Percentiles rank a stretch among this genome's conserved stretches.
Evolutionary conservation across 202 grass and related monocot genomes (phyloP).

Genomic region (Bolboschoenoplectus hybrid): DNA sequence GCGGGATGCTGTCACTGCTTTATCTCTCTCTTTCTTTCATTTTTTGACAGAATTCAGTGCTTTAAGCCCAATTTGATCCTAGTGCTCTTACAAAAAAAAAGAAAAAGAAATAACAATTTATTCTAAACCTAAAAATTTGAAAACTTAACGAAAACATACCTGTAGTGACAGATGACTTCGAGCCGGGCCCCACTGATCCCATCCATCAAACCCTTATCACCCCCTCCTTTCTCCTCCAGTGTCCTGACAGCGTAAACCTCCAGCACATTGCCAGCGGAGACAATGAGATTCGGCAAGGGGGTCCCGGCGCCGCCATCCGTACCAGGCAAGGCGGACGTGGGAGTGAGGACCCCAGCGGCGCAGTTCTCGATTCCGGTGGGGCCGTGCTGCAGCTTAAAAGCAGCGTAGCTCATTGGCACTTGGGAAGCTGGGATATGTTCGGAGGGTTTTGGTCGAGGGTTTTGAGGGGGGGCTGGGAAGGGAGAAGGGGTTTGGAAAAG

Average conservation of each 20-base stretch:
- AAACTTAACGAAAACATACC: slow-evolving; percentile 41
- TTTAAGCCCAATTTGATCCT: not conserved
- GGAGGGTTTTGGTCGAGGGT: slow-evolving; percentile 32
- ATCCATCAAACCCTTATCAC: slow-evolving; percentile 50
- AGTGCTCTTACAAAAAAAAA: not conserved
- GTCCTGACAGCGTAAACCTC: slow-evolving; percentile 74
- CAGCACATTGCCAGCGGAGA: slow-evolving; percentile 76
- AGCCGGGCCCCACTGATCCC: slow-evolving; percentile 64
- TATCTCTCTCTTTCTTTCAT: not conserved
- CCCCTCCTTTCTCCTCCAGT: slow-evolving; percentile 41
- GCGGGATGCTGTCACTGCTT: not conserved
- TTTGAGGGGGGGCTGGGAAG: no score
- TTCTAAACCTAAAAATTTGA: not conserved
- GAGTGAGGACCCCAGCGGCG: slow-evolving; percentile 75
- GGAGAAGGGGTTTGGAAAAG: slow-evolving; percentile 26
- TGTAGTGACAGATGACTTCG: slow-evolving; percentile 80
- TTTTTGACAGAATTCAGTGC: not conserved
- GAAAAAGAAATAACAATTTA: not conserved
- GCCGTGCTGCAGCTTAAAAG: slow-evolving; percentile 87
- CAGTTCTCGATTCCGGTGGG: slow-evolving; percentile 81
- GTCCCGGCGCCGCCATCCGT: slow-evolving; percentile 44
- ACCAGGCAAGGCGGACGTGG: slow-evolving; percentile 46
- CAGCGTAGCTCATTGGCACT: slow-evolving; percentile 78
- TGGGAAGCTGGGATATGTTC: not conserved
- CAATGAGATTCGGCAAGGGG: slow-evolving; percentile 72